Percentiles rank a stretch among this genome's conserved stretches.
Evolutionary conservation across 2,329 filamentous ascomycete genomes (phyloP).

Genomic region (Microascus cirrosus): DNA sequence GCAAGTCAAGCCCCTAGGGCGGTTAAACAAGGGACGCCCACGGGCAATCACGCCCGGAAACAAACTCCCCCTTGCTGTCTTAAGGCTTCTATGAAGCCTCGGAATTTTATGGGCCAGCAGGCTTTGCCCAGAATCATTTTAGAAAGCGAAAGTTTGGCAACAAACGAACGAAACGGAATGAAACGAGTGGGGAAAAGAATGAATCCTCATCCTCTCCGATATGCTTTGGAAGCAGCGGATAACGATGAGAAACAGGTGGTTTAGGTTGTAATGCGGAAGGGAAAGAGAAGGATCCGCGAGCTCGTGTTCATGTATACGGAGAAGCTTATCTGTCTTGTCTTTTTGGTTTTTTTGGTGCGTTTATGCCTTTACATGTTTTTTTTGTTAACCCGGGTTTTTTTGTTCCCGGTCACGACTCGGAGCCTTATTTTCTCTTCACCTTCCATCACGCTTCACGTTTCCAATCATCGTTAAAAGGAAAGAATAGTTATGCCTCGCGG

Average conservation of each 20-base stretch:
- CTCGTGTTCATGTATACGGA: not conserved
- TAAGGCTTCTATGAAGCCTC: not conserved
- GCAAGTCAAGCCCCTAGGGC: not conserved
- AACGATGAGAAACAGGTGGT: not conserved
- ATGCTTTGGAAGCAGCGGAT: not conserved
- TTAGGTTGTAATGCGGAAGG: not conserved
- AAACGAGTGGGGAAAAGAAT: not conserved
- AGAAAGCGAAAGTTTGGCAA: conserved; percentile 5
- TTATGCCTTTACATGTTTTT: not conserved
- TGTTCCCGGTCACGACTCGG: not conserved
- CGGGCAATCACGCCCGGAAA: not conserved
- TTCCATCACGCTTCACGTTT: conserved; percentile 1
- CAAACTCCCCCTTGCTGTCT: not conserved
- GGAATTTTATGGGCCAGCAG: not conserved
- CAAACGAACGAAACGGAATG: conserved; percentile 3
- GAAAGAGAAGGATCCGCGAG: not conserved
- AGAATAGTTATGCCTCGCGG: conserved; percentile 29
- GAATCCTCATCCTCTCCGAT: not conserved
- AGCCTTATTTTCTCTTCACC: not conserved
- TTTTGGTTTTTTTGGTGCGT: not conserved
- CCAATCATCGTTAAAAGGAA: conserved; percentile 15
- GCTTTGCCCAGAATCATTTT: not conserved
- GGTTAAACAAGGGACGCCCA: not conserved
- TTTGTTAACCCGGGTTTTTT: conserved; percentile 1
- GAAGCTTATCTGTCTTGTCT: not conserved